Evolutionary conservation across 2,329 filamentous ascomycete species (phyloP), one percentile per base, ranked within the genome.

Genomic region (Lojkania enalia): DNA sequence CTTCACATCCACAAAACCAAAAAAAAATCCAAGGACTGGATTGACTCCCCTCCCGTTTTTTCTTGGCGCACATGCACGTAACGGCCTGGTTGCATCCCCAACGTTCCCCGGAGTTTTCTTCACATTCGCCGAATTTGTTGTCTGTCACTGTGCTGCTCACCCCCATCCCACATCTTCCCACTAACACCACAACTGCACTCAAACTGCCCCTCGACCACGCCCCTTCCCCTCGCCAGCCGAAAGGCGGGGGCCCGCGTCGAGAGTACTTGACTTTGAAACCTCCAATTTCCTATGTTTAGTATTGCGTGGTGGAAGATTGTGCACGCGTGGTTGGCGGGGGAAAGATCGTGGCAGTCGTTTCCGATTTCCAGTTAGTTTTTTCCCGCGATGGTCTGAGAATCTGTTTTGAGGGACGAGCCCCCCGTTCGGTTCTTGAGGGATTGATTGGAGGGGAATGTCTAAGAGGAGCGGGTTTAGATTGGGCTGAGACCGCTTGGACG

Each of bases 11-110:
- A 20, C 54, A 50, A 54, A 46, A 59, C 49, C 52, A 46, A 65
- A 66, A 67, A 66, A 63, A 53, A 54, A 20, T 11, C 54, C 43
- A 50, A 15, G 52, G 55, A 51, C 36, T 33, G 61, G 61, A 64
- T 59, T 49, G 57, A 66, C 52, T 63, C 58, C 54, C 48, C 55
- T 54, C 60, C 60, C 48, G 44, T 54, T 56, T 61, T 45, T 45
- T 47, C 38, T 45, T 52, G 52, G 50, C 38, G 29, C 41, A 20
- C 6, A 33, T 16, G 7, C 44, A 30, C 31, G 42, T 40, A 41
- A 42, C 33, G 42, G 36, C 41, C 36, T 49, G 45, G 42, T 50
- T 50, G 40, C 40, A 29, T 44, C 38, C 33, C 25, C n/a, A 39
- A 39, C 35, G 29, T 40, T 18, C 30, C 37, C 42, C 15, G 33